phyloP scores from a whole-genome alignment of 306 rosid species.

The Dryas drummondii region DNA sequence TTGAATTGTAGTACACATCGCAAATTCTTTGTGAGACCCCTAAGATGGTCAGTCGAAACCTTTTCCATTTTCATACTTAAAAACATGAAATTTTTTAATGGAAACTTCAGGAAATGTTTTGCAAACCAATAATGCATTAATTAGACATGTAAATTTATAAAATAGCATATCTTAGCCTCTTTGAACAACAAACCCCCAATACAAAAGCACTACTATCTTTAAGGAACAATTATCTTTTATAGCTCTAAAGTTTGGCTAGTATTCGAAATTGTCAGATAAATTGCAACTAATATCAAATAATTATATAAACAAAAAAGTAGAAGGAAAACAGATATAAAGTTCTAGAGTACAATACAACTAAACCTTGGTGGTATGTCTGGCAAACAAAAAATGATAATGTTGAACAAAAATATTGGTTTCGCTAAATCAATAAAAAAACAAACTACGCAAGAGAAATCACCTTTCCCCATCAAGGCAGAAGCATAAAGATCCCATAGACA shows the following conservation, averaged over 20 bases:
- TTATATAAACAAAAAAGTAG: background rate
- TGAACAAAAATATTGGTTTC: background rate
- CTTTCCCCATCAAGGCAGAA: conserved; percentile 76
- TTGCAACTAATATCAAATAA: background rate
- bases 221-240: background rate
- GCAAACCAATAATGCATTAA: no score
- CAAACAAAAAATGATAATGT: background rate
- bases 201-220: background rate
- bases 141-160: no score
- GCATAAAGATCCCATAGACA: conserved; percentile 59
- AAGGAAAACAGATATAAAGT: background rate
- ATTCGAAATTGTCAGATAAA: background rate
- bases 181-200: background rate
- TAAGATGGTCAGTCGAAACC: background rate
- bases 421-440: conserved; percentile 5
- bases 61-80: no score
- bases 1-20: background rate
- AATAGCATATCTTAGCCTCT: conserved; percentile 1
- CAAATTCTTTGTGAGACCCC: background rate
- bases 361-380: background rate
- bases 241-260: background rate
- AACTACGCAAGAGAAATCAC: conserved; percentile 38
- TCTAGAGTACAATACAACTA: background rate
- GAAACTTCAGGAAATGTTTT: no score
- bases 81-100: no score